Evolutionary conservation across 495 filamentous ascomycete genomes (phyloP), one percentile per base, ranked within the genome.

Genomic region (Hapsidospora chrysogenum): DNA sequence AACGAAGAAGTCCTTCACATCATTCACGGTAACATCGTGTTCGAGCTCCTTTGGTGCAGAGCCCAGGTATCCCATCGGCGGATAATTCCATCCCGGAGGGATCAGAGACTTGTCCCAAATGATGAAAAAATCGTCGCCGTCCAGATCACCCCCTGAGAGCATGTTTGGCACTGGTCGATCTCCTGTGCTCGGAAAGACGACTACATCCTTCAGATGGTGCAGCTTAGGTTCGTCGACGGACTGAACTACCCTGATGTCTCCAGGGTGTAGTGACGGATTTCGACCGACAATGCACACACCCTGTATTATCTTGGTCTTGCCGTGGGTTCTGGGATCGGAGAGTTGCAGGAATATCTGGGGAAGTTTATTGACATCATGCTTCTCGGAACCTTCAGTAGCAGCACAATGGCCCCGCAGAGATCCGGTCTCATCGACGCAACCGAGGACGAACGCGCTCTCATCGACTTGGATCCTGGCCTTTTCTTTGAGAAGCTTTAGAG

Each of bases 121-220:
- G 14, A 96, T 78, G 17, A 94, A 68, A 48, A 80, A 99, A 49
- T 96, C 92, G 44, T 99, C 89, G 0, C 89, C 89, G 54, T 99
- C 89, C 2, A 99, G 61, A 51, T 99, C 89, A 4, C 89, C 92
- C 2, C 89, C 89, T 4, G 89, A 92, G 42, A 85, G 89, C 89
- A 96, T 96, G 40, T 77, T 81, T 6, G 85, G 68, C 17, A 99
- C 53, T 42, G 86, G 83, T 26, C 78, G 65, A 52, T 96, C 86
- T 0, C 89, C 89, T 0, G 64, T 76, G 27, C 78, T 70, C 1
- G 89, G 85, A 27, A 99, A 73, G 4, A 94, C 85, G 15, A 96
- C 77, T 9, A 89, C 80, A 47, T 95, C 73, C 19, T 70, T 68
- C 4, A 95, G 65, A 44, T 93, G 78, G 22, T 66, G 63, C 5